These are phyloP conservation scores for Hygrophorus pudorinus DNA, from an alignment of 768 basidiomycete species.

Conservation along the genomic window DNA sequence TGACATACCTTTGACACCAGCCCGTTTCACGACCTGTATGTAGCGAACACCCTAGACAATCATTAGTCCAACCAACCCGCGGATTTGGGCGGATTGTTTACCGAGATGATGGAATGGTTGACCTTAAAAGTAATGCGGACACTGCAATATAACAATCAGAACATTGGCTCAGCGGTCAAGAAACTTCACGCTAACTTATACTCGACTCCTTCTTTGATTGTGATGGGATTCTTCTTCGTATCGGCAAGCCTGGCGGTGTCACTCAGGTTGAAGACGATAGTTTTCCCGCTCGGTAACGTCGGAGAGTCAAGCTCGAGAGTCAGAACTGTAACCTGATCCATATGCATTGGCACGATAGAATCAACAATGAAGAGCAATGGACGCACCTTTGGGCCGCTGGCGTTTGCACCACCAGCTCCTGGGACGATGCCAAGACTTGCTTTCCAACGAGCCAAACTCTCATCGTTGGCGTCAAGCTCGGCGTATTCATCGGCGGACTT, in stretches of 20 bases:
- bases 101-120: conserved; percentile 83
- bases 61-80: neutral
- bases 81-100: conserved; percentile 20
- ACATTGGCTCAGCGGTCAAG: neutral
- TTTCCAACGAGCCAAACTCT: conserved; percentile 93
- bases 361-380: conserved; percentile 3
- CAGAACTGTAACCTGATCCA: conserved; percentile 54
- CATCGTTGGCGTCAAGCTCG: conserved; percentile 79
- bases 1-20: conserved; percentile 56
- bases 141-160: conserved; percentile 24
- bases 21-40: conserved; percentile 80
- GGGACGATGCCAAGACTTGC: conserved; percentile 79
- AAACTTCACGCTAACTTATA: conserved; percentile 62
- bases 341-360: conserved; percentile 9
- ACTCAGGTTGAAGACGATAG: conserved; percentile 57
- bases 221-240: conserved; percentile 69
- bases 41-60: conserved; percentile 63
- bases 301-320: conserved; percentile 74
- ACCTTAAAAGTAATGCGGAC: conserved; percentile 80
- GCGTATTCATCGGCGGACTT: conserved; percentile 79
- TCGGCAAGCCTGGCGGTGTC: conserved; percentile 35
- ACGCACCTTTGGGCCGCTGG: conserved; percentile 57
- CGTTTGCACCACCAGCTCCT: conserved; percentile 27
- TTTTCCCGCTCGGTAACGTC: conserved; percentile 52
- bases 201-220: conserved; percentile 78